Percentiles rank a stretch among this genome's conserved stretches.
phyloP scores from a whole-genome alignment of 2,329 filamentous ascomycete species.

The Ophiostoma himal-ulmi region DNA sequence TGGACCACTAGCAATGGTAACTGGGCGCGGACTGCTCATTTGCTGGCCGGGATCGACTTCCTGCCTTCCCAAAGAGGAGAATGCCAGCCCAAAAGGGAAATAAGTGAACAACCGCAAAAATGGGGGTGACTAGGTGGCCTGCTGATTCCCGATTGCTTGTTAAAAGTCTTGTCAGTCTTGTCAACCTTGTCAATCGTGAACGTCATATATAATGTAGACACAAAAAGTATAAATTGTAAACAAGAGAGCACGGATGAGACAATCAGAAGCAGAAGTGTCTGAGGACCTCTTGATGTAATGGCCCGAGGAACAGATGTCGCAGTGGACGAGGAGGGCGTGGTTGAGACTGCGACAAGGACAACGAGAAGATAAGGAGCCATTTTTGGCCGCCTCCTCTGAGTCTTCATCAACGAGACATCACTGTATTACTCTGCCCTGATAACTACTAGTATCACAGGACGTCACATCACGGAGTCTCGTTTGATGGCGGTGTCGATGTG shows the following conservation, averaged over 20 bases:
- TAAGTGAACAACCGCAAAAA: neutral
- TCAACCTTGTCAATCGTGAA: too few relatives aligned
- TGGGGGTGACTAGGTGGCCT: neutral
- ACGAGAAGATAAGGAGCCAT: too few relatives aligned
- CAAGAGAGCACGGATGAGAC: neutral
- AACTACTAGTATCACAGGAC: neutral
- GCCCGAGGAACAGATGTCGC: neutral
- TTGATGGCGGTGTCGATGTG: neutral
- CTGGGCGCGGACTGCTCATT: constrained; percentile 5
- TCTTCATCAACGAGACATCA: too few relatives aligned
- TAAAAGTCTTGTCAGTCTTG: neutral
- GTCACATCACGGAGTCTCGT: neutral
- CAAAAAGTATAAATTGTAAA: neutral
- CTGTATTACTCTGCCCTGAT: too few relatives aligned
- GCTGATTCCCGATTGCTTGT: neutral
- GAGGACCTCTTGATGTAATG: neutral
- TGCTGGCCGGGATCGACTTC: constrained; percentile 3
- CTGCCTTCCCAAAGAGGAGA: constrained; percentile 11
- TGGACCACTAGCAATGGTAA: neutral
- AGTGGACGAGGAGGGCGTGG: neutral
- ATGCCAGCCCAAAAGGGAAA: neutral
- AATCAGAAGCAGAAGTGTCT: neutral
- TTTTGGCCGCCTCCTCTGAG: too few relatives aligned
- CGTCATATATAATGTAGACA: neutral
- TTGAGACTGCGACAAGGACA: neutral